A percentile compares a stretch with the other conserved stretches of the same genome.
These are phyloP conservation scores for Rosa hybrid DNA, from an alignment of 331 rosid genomes.

Conservation along the genomic window DNA sequence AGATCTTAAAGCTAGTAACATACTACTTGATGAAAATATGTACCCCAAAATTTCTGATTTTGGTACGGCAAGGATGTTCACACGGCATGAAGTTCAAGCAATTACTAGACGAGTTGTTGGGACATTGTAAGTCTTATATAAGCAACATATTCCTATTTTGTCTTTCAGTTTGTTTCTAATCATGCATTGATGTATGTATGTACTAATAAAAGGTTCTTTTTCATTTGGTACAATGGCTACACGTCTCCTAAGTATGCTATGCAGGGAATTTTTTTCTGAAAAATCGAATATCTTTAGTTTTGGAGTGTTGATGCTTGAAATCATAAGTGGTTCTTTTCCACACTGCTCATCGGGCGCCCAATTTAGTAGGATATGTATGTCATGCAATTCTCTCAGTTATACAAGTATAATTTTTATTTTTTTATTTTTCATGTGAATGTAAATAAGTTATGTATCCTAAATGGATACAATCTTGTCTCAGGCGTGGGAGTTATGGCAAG, in stretches of 20 bases:
- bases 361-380: constrained; percentile 14
- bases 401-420: neutral
- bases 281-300: constrained; percentile 13
- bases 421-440: too few species aligned
- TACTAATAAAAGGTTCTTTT: neutral
- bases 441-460: neutral
- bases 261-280: neutral
- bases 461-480: neutral
- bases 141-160: neutral
- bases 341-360: neutral
- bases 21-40: constrained; percentile 18
- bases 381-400: neutral
- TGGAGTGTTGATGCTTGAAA: constrained; percentile 16
- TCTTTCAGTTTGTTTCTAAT: neutral
- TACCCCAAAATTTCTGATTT: constrained; percentile 18
- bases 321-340: constrained; percentile 13
- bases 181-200: neutral
- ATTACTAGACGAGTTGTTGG: constrained; percentile 1
- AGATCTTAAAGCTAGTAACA: constrained; percentile 18
- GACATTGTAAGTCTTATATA: neutral
- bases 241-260: neutral
- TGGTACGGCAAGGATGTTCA: constrained; percentile 12
- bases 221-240: constrained; percentile 1
- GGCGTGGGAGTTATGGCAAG: constrained; percentile 24
- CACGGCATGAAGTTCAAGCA: neutral